Base-by-base conservation (phyloP, 1,284 basidiomycete species). In the Sanghuangporus sanghuang region DNA sequence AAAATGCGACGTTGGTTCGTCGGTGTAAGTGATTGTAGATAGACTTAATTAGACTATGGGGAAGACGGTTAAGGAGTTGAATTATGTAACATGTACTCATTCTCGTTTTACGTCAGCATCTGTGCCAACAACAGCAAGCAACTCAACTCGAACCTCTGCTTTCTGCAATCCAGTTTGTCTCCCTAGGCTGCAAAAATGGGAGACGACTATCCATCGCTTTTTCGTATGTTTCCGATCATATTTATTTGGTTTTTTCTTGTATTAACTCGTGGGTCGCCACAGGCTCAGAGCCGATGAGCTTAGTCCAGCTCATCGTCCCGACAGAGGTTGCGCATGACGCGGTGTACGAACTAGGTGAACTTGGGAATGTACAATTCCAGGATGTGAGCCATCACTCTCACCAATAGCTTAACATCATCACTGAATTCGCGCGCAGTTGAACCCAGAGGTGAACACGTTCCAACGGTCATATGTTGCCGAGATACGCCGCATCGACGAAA, bases 401-500 rank as follows among this genome's bases (percentile, higher is more conserved):
- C 18, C 46, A 0, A 44, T 7, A 4, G 66, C 18, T 40, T n/a
- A 63, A 14, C 23, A 7, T 54, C 2, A 23, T 57, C 65, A 35
- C 49, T 67, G 60, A 63, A 67, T 8, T 61, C 44, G 62, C 50
- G 40, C 48, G 27, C 73, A 97, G 95, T 81, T 98, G 71, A 98
- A 99, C 76, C 93, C 96, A 16, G 86, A 87, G 65, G 87, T 98
- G 68, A 98, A 96, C 74, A 92, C 96, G 23, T 99, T 99, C 81
- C 97, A 99, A 83, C 93, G 97, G 68, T 95, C 96, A 6, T 99
- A 96, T 74, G 95, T 98, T 65, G 91, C 91, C 53, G 96, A 98
- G 74, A 95, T 99, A 68, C 89, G 96, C 50, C 87, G 93, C 65
- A 85, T 97, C 63, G 95, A 97, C 73, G 96, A 99, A 73, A 96